Conservation (phyloP, 176 grass and related monocot genomes). For the Cenchrus americanus region DNA sequence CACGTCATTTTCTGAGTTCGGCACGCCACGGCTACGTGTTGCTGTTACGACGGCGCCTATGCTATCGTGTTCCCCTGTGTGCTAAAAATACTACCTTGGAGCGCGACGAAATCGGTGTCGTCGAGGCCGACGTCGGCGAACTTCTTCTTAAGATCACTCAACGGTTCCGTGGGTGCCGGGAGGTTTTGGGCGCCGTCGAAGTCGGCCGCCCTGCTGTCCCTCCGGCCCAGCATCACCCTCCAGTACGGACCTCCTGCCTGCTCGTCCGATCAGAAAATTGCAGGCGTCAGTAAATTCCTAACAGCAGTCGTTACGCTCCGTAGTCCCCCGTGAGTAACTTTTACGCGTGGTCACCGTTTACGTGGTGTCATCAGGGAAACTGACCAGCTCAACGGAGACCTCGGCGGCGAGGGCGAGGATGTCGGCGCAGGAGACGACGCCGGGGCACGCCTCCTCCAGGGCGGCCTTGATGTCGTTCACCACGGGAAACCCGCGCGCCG, state of each 20-base stretch:
- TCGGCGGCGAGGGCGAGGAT: conserved; percentile 80
- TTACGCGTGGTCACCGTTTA: neutral
- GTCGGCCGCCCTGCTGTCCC: conserved; percentile 62
- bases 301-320: neutral
- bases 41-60: neutral
- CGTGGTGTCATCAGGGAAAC: neutral
- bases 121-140: conserved; percentile 62
- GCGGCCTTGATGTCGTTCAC: conserved; percentile 71
- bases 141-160: conserved; percentile 46
- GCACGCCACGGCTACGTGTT: neutral
- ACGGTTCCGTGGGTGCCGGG: conserved; percentile 46
- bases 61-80: neutral
- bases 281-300: neutral
- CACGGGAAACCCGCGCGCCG: conserved; percentile 62
- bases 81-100: conserved; percentile 49
- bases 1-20: neutral
- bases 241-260: conserved; percentile 72
- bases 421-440: conserved; percentile 85
- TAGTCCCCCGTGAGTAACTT: neutral
- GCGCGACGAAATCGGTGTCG: conserved; percentile 67
- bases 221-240: conserved; percentile 58
- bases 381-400: conserved; percentile 71
- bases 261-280: neutral
- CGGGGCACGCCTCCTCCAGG: conserved; percentile 64
- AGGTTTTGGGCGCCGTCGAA: conserved; percentile 44